phyloP scores from a whole-genome alignment of 2,329 filamentous ascomycete species.

The Penicillium oxalicum region DNA sequence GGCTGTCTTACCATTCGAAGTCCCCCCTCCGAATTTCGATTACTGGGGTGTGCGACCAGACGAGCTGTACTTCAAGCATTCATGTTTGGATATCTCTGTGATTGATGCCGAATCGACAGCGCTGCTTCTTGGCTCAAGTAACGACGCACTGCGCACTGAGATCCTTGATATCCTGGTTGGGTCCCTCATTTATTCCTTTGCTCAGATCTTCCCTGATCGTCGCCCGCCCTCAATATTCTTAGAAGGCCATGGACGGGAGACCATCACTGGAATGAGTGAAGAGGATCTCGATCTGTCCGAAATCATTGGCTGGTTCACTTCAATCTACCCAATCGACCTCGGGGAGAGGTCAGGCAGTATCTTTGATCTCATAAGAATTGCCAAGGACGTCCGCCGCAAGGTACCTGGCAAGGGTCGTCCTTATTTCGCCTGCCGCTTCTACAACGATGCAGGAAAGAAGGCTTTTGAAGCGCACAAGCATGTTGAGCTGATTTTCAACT shows the following conservation, averaged over 20 bases:
- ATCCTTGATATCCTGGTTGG: background rate
- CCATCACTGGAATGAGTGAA: background rate
- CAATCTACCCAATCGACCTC: background rate
- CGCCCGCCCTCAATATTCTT: background rate
- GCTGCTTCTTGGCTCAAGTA: background rate
- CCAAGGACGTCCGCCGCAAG: background rate
- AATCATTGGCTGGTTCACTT: slow-evolving; percentile 3
- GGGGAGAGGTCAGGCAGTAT: too few relatives aligned
- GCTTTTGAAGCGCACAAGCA: background rate
- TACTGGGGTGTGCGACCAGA: background rate
- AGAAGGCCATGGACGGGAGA: slow-evolving; percentile 6
- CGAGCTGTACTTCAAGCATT: background rate
- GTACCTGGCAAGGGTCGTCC: background rate
- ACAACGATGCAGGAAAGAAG: background rate
- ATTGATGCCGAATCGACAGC: background rate
- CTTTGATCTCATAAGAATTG: too few relatives aligned
- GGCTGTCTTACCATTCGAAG: background rate
- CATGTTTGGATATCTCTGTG: too few relatives aligned
- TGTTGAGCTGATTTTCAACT: slow-evolving; percentile 12
- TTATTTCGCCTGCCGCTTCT: background rate
- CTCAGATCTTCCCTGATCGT: background rate
- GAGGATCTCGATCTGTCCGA: background rate
- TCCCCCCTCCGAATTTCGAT: background rate
- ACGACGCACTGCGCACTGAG: background rate
- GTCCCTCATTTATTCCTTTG: background rate